A percentile compares a stretch with the other conserved stretches of the same genome.
These are phyloP conservation scores for Fusarium sp. DNA, from an alignment of 2,329 filamentous ascomycete species.

Conservation along the genomic window DNA sequence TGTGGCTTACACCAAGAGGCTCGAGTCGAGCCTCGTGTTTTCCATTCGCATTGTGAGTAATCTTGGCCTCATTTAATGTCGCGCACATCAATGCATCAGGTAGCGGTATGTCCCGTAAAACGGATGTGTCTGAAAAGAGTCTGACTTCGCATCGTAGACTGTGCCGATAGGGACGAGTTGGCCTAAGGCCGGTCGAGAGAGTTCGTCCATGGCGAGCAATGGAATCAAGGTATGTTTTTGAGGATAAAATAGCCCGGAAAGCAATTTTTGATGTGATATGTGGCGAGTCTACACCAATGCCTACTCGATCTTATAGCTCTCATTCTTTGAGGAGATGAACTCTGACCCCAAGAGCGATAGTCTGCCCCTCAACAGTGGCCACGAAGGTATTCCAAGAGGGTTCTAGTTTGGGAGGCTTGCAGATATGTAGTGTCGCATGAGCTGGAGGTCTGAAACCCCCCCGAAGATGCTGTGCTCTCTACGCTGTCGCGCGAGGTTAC, in stretches of 20 bases:
- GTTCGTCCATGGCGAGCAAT: conserved; percentile 1
- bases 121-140: conserved; percentile 10
- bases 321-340: too few relatives aligned
- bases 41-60: neutral
- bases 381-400: neutral
- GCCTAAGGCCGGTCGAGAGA: conserved; percentile 4
- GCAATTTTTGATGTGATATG: neutral
- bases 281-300: too few relatives aligned
- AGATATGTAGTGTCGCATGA: neutral
- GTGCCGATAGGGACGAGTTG: conserved; percentile 22
- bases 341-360: neutral
- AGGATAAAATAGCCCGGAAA: neutral
- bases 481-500: neutral
- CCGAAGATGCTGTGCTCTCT: neutral
- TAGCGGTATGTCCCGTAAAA: too few relatives aligned
- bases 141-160: conserved; percentile 27
- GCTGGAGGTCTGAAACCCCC: neutral
- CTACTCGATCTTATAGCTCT: neutral
- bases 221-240: neutral
- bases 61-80: too few relatives aligned
- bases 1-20: neutral
- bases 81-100: too few relatives aligned
- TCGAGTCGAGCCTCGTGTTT: neutral
- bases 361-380: neutral
- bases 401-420: neutral